Base-by-base conservation (phyloP, 306 rosid genomes). In the Pueraria montana region DNA sequence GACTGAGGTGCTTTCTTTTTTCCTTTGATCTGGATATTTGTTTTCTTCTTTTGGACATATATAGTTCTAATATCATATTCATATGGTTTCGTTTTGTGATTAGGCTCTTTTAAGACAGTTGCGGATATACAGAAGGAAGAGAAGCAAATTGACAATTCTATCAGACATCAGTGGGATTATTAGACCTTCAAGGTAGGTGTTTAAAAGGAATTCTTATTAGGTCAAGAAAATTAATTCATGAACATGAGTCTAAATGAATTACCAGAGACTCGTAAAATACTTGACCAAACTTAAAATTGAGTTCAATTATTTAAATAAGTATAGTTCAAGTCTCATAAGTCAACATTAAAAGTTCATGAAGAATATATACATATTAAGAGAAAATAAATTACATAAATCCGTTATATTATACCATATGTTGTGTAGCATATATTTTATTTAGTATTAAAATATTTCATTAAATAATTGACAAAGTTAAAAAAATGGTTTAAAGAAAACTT, bases 91-190 rank as follows among this genome's bases (percentile, higher is more conserved):
- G 14, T 62, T 63, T 58, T 75, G 71, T 42, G 55, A 45, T 75
- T 66, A 96, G 99, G 84, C 93, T 66, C 84, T 94, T 70, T 74
- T 96, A 61, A 89, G 99, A 85, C 91, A 91, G 56, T 79, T 90
- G 78, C 72, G 90, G 71, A 32, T 96, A 72, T 74, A 82, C 70
- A 76, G 86, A 66, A 76, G 85, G 62, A 65, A 92, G 70, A 90
- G 97, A 85, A 91, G 94, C 84, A 96, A 94, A 78, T 86, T 96
- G 88, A 96, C 99, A 24, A 94, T 96, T 79, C 86, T 96, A 50
- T 89, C 94, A 4, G 87, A 87, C 78, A 72, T 96, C 75, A 90
- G 84, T 82, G 99, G 99, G 80, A 92, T 94, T 70, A 72, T 96
- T 58, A 94, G 94, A 85, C 97, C 99, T 82, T 92, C 98, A 72